phyloP scores from a whole-genome alignment of 352 stramenopile species.

The Thraustotheca clavata region DNA sequence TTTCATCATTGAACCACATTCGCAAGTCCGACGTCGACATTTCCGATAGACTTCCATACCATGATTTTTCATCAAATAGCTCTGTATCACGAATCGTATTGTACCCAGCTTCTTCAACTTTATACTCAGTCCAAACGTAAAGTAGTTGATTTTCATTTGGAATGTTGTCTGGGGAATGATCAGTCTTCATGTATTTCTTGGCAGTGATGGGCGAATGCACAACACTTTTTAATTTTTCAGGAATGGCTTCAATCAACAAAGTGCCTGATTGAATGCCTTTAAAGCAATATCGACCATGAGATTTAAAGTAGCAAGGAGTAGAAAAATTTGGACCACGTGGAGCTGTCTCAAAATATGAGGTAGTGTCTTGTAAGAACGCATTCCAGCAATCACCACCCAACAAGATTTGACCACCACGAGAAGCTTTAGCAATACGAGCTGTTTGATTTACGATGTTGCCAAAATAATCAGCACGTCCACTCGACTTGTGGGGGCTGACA shows the following conservation, averaged over 20 bases:
- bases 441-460: conserved; percentile 87
- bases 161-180: conserved; percentile 26
- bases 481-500: conserved; percentile 84
- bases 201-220: conserved; percentile 28
- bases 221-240: conserved; percentile 44
- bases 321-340: conserved; percentile 27
- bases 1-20: conserved; percentile 20
- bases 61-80: conserved; percentile 25
- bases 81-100: conserved; percentile 82
- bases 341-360: conserved; percentile 30
- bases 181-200: conserved; percentile 29
- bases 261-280: conserved; percentile 82
- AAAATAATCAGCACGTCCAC: conserved; percentile 81
- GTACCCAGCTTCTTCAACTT: conserved; percentile 51
- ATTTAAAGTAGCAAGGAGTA: conserved; percentile 77
- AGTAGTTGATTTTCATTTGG: conserved; percentile 64
- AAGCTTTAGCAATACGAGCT: conserved; percentile 75
- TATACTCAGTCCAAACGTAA: conserved; percentile 33
- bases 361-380: conserved; percentile 31
- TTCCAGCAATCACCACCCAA: conserved; percentile 77
- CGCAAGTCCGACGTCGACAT: conserved; percentile 9
- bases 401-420: conserved; percentile 67
- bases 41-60: conserved; percentile 15
- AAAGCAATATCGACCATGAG: conserved; percentile 75
- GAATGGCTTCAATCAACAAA: conserved; percentile 68